A percentile compares a stretch with the other conserved stretches of the same genome.
These are phyloP conservation scores for Tylopilus sp. DNA, from an alignment of 768 basidiomycete species.

Conservation along the genomic window DNA sequence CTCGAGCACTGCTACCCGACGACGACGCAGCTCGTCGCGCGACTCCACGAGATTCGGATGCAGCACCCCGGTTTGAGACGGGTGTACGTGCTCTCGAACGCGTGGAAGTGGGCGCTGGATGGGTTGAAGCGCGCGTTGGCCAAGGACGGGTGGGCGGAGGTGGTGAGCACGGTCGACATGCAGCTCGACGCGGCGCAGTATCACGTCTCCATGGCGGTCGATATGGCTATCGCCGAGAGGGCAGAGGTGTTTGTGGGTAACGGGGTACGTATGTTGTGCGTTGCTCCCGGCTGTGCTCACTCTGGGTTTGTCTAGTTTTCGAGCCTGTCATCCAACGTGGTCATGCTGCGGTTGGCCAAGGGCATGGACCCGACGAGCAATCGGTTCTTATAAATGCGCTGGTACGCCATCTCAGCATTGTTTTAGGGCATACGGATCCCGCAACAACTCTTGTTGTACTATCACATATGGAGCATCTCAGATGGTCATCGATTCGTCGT, in stretches of 20 bases:
- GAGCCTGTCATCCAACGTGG: conserved; percentile 48
- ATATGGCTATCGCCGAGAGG: conserved; percentile 57
- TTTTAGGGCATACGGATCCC: neutral
- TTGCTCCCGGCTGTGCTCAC: neutral
- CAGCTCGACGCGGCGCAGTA: conserved; percentile 43
- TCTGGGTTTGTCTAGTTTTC: conserved; percentile 37
- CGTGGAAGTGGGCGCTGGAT: conserved; percentile 41
- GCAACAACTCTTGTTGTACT: too few species aligned
- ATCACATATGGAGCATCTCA: too few species aligned
- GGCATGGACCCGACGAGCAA: conserved; percentile 39
- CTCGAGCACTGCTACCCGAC: conserved; percentile 38
- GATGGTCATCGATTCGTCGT: too few species aligned
- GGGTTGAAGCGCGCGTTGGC: conserved; percentile 37
- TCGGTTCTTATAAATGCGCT: conserved; percentile 37
- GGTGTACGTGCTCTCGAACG: conserved; percentile 54
- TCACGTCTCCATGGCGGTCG: conserved; percentile 49
- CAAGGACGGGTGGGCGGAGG: conserved; percentile 49
- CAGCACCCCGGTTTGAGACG: conserved; percentile 29
- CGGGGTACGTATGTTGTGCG: conserved; percentile 39
- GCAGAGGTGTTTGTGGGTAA: conserved; percentile 63
- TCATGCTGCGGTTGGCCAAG: conserved; percentile 44
- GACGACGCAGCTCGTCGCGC: conserved; percentile 38
- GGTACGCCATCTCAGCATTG: neutral
- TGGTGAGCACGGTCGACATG: conserved; percentile 41
- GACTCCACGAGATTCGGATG: conserved; percentile 34